Evolutionary conservation across 208 protist species (phyloP), one percentile per base, ranked within the genome.

Genomic region (Trypanosoma melophagium): DNA sequence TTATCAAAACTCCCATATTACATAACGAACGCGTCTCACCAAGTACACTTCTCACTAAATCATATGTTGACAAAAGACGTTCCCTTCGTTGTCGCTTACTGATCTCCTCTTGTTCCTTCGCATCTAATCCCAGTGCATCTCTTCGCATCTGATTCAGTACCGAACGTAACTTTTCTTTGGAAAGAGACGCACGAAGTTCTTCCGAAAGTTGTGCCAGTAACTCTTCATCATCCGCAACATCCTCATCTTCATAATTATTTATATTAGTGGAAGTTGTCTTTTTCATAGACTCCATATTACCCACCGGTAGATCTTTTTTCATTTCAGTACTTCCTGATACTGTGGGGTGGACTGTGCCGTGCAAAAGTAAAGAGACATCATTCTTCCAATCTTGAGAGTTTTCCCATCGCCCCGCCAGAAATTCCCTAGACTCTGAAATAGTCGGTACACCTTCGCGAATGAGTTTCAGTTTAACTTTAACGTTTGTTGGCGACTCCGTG

Each of bases 101-200:
- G 25, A 92, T 84, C n/a, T 68, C 59, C 3, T 71, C 70, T 31
- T 82, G 69, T 56, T 86, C 80, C 22, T 60, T 70, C 42, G 59
- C 60, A 13, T 90, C 82, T 0, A 75, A 63, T 5, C 79, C 76
- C 0, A 77, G 52, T 13, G 66, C 76, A 13, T 94, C 87, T 24
- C 73, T 63, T 41, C 77, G 72, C 82, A 94, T 92, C 60, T 92
- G 79, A 16, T 38, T 61, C n/a, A 96, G 50, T 0, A 96, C 76
- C 8, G 49, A 69, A 10, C 54, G 68, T 59, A 94, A 72, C 65
- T 85, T 92, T 17, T 66, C 21, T 7, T 51, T 54, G 0, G 90
- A 93, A 1, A 96, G 76, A 1, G 80, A 84, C 16, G 68, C 59
- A 7, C 85, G 77, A 40, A 96, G 79, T 44, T 94, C 82, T 3